Conservation (phyloP, 2,329 filamentous ascomycete genomes). For the Aureobasidium pullulans region DNA sequence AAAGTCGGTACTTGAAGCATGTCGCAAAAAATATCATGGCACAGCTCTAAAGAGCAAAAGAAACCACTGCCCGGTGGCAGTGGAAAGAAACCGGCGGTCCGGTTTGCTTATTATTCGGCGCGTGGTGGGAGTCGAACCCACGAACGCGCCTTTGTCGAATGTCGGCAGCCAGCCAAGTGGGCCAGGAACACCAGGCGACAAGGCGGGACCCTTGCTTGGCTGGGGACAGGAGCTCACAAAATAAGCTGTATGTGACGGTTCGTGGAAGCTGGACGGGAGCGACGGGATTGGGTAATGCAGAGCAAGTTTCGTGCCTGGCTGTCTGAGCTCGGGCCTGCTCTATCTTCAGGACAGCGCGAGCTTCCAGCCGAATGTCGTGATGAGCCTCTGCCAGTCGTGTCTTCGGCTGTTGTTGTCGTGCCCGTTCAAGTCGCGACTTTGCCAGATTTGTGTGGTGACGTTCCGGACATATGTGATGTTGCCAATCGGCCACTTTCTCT, state of each 20-base stretch:
- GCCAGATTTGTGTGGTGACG: background rate
- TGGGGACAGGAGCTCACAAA: background rate
- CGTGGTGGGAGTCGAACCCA: background rate
- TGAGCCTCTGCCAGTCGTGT: conserved; percentile 1
- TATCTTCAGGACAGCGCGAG: background rate
- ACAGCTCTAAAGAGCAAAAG: background rate
- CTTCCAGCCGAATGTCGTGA: conserved; percentile 7
- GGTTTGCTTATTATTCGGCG: background rate
- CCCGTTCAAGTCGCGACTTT: background rate
- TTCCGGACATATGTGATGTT: background rate
- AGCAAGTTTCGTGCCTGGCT: background rate
- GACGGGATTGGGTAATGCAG: background rate
- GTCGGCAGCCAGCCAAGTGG: background rate
- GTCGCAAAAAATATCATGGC: too few species aligned
- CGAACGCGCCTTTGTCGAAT: background rate
- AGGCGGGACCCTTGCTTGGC: background rate
- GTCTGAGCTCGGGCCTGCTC: too few species aligned
- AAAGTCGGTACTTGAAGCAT: too few species aligned
- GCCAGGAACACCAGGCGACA: background rate
- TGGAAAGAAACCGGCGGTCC: background rate
- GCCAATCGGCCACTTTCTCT: conserved; percentile 2
- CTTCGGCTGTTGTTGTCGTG: background rate
- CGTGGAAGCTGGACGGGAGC: background rate
- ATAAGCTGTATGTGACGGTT: background rate
- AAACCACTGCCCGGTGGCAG: background rate